Percentiles rank a stretch among this genome's conserved stretches.
Evolutionary conservation across 176 grass and related monocot species (phyloP).

Genomic region (Elaeis guineensis): DNA sequence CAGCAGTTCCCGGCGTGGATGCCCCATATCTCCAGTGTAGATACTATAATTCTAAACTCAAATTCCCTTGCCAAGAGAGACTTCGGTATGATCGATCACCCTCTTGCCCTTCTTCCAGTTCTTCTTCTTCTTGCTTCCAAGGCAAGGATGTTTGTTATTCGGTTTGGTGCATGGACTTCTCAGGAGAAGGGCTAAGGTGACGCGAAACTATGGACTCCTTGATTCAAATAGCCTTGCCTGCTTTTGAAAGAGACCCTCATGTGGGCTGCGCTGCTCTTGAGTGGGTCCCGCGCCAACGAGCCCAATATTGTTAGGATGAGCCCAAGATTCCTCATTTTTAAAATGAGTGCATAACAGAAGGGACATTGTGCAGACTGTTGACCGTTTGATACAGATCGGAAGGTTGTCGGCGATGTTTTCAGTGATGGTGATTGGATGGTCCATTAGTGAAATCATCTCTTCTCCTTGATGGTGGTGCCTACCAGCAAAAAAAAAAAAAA

Average conservation of each 20-base stretch:
- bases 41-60: too few species aligned
- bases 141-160: too few species aligned
- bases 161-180: neutral
- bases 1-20: neutral
- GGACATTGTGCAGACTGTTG: neutral
- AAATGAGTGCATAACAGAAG: neutral
- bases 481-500: too few species aligned
- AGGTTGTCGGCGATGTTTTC: conserved; percentile 1
- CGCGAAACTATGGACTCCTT: neutral
- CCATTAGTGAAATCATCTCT: neutral
- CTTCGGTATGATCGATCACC: too few species aligned
- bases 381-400: conserved; percentile 14
- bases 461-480: neutral
- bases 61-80: too few species aligned
- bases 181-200: neutral
- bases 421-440: neutral
- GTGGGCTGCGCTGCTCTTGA: neutral
- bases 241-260: conserved; percentile 1
- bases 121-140: too few species aligned
- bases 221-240: neutral
- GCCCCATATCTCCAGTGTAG: too few species aligned
- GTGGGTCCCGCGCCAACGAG: neutral
- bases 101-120: too few species aligned
- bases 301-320: neutral
- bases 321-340: neutral